Percentiles rank a stretch among this genome's conserved stretches.
These are phyloP conservation scores for Umbelopsis sp. DNA, from an alignment of 371 early-diverging fungal species.

Conservation along the genomic window DNA sequence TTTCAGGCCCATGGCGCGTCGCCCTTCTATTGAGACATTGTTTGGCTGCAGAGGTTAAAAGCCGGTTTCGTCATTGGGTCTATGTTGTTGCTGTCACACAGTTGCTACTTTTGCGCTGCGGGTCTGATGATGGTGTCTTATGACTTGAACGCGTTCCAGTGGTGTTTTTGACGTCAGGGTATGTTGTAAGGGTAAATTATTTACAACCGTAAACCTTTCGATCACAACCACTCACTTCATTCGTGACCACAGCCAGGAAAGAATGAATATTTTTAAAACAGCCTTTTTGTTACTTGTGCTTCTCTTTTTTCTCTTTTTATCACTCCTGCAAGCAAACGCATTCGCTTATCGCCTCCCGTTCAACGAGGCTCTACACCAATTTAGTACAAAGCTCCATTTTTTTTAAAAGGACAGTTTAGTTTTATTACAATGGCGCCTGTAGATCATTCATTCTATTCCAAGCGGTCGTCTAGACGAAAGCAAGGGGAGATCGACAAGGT, in stretches of 20 bases:
- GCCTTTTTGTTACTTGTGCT: neutral
- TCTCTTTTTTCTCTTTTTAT: neutral
- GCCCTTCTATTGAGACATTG: no score
- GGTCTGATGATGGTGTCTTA: constrained; percentile 16
- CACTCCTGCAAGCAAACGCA: neutral
- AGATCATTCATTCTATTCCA: constrained; percentile 14
- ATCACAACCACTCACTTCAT: constrained; percentile 1
- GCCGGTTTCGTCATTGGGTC: constrained; percentile 7
- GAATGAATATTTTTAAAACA: neutral
- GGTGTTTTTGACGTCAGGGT: neutral
- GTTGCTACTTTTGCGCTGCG: neutral
- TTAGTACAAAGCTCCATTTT: constrained; percentile 6
- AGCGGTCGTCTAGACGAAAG: constrained; percentile 5
- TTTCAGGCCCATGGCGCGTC: neutral
- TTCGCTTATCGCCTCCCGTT: neutral
- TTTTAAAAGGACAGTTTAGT: neutral
- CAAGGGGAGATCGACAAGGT: constrained; percentile 5
- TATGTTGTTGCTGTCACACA: constrained; percentile 5
- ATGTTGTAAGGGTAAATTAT: neutral
- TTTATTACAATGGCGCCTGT: constrained; percentile 4
- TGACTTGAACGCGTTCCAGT: constrained; percentile 7
- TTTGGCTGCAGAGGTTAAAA: neutral
- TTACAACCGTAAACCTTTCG: constrained; percentile 15
- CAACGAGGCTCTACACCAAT: constrained; percentile 12
- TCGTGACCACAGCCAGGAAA: neutral